phyloP scores from a whole-genome alignment of 2,329 filamentous ascomycete genomes.

The Pestalotiopsis sp. region DNA sequence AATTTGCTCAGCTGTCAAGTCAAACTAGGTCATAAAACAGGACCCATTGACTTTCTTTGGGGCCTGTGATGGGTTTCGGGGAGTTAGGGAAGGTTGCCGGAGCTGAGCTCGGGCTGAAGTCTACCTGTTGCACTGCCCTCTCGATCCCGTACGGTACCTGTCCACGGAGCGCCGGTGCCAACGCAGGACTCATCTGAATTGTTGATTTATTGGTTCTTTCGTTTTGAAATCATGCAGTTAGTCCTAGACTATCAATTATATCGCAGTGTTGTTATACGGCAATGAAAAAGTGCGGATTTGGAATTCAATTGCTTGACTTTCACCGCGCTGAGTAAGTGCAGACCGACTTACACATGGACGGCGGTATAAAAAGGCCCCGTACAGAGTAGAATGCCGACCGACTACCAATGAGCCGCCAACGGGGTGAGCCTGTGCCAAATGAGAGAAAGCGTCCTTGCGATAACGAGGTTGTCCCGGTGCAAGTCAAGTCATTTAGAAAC shows the following conservation, averaged over 20 bases:
- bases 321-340: background rate
- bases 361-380: background rate
- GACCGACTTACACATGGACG: background rate
- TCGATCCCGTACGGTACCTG: background rate
- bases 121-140: background rate
- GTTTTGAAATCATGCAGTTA: background rate
- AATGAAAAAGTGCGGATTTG: background rate
- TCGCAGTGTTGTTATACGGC: background rate
- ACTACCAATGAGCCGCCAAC: background rate
- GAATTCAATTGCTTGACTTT: background rate
- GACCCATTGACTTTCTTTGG: background rate
- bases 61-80: background rate
- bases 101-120: background rate
- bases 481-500: too few species aligned
- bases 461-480: too few species aligned
- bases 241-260: background rate
- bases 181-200: background rate
- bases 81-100: background rate
- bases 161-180: background rate
- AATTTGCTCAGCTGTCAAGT: too few species aligned
- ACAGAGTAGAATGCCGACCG: background rate
- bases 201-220: background rate
- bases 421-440: too few species aligned
- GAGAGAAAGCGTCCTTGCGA: too few species aligned
- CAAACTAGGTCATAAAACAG: too few species aligned